phyloP scores from a whole-genome alignment of 108 stramenopile genomes.

The Skeletonema grethae region DNA sequence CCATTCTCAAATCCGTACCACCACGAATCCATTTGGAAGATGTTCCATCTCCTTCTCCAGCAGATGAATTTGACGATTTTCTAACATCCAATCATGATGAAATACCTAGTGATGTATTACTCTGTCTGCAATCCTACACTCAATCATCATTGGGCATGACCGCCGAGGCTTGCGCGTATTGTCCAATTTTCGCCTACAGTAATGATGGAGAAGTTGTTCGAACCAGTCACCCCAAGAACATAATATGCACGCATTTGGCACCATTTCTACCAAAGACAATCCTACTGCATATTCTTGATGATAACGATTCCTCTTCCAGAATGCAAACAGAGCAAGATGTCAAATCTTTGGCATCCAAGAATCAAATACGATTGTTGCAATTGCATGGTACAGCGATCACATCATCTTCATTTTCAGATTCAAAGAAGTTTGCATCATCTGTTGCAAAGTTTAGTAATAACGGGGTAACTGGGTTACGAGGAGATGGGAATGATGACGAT shows the following conservation, averaged over 20 bases:
- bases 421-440: neutral
- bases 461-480: neutral
- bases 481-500: conserved; percentile 40
- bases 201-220: neutral
- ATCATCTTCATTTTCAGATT: neutral
- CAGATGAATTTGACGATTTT: conserved; percentile 8
- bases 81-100: neutral
- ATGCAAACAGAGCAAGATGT: conserved; percentile 23
- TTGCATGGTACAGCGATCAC: conserved; percentile 39
- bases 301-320: conserved; percentile 2
- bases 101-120: conserved; percentile 23
- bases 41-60: neutral
- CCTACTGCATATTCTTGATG: conserved; percentile 20
- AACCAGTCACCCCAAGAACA: neutral
- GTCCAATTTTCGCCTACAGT: conserved; percentile 26
- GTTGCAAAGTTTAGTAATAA: neutral
- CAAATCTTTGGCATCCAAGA: conserved; percentile 11
- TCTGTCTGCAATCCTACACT: conserved; percentile 41
- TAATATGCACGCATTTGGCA: conserved; percentile 26
- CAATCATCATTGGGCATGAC: conserved; percentile 11
- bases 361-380: conserved; percentile 33
- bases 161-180: conserved; percentile 42
- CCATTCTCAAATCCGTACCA: conserved; percentile 22
- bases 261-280: conserved; percentile 31
- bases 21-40: neutral